Percentiles rank a stretch among this genome's conserved stretches.
These are phyloP conservation scores for Penicillium janthinellum DNA, from an alignment of 2,329 filamentous ascomycete species.

Conservation along the genomic window DNA sequence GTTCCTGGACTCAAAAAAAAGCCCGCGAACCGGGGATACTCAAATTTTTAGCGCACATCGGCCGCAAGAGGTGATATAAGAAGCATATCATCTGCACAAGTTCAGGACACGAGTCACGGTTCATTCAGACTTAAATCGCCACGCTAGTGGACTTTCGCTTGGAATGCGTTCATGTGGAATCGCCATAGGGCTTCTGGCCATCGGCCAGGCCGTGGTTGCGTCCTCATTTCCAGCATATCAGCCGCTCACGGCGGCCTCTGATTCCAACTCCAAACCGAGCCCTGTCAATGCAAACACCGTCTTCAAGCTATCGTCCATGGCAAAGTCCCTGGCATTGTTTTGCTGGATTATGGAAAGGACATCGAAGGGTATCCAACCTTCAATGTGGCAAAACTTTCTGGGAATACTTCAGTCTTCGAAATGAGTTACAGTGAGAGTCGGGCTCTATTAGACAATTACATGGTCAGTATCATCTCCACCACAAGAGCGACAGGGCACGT, in stretches of 20 bases:
- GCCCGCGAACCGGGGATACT: neutral
- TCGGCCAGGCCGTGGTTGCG: neutral
- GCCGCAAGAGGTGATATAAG: neutral
- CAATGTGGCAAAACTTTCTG: too few species aligned
- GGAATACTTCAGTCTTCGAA: too few species aligned
- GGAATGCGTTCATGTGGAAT: neutral
- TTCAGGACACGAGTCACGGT: neutral
- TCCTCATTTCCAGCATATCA: neutral
- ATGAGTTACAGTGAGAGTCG: too few species aligned
- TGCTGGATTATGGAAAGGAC: too few species aligned
- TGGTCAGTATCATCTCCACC: slow-evolving; percentile 7
- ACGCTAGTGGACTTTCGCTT: neutral
- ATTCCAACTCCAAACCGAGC: neutral
- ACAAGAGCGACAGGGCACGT: neutral
- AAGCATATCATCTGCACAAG: neutral
- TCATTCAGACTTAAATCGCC: neutral
- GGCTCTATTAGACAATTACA: slow-evolving; percentile 8
- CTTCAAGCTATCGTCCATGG: neutral
- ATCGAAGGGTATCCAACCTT: too few species aligned
- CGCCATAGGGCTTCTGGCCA: neutral
- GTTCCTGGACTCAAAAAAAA: neutral
- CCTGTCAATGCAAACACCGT: neutral
- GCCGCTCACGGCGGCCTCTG: neutral
- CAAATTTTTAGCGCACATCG: neutral
- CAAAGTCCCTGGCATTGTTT: neutral